phyloP scores from a whole-genome alignment of 352 stramenopile genomes.

The Pythium biforme region DNA sequence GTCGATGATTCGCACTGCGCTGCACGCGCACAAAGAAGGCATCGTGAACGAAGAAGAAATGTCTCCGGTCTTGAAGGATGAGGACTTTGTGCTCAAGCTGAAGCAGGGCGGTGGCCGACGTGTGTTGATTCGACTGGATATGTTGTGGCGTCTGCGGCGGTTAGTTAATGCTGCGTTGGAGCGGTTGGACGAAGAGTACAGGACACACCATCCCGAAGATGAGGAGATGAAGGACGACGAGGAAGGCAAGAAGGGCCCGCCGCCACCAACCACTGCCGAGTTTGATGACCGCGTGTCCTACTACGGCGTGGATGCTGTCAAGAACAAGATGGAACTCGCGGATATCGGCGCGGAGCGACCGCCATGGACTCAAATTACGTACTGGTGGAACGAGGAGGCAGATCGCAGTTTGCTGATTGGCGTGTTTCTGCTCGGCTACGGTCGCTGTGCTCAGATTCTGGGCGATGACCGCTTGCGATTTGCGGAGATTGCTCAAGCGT shows the following conservation, averaged over 20 bases:
- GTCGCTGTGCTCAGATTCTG: slow-evolving; percentile 80
- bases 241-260: slow-evolving; percentile 21
- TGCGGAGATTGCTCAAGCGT: slow-evolving; percentile 53
- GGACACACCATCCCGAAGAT: slow-evolving; percentile 8
- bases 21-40: slow-evolving; percentile 60
- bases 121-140: slow-evolving; percentile 83
- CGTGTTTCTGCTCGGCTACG: slow-evolving; percentile 86
- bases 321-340: slow-evolving; percentile 56
- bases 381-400: slow-evolving; percentile 82
- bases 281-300: slow-evolving; percentile 73
- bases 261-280: slow-evolving; percentile 39
- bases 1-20: slow-evolving; percentile 63
- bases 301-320: slow-evolving; percentile 67
- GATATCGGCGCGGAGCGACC: slow-evolving; percentile 68
- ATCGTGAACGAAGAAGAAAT: slow-evolving; percentile 77
- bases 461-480: slow-evolving; percentile 75
- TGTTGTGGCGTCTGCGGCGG: slow-evolving; percentile 74
- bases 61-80: slow-evolving; percentile 77
- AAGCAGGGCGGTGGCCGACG: slow-evolving; percentile 84
- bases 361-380: slow-evolving; percentile 78
- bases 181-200: slow-evolving; percentile 55
- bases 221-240: slow-evolving; percentile 27
- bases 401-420: slow-evolving; percentile 79
- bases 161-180: slow-evolving; percentile 62
- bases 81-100: slow-evolving; percentile 85